phyloP scores from a whole-genome alignment of 495 filamentous ascomycete genomes.

The Usnea hakonensis region DNA sequence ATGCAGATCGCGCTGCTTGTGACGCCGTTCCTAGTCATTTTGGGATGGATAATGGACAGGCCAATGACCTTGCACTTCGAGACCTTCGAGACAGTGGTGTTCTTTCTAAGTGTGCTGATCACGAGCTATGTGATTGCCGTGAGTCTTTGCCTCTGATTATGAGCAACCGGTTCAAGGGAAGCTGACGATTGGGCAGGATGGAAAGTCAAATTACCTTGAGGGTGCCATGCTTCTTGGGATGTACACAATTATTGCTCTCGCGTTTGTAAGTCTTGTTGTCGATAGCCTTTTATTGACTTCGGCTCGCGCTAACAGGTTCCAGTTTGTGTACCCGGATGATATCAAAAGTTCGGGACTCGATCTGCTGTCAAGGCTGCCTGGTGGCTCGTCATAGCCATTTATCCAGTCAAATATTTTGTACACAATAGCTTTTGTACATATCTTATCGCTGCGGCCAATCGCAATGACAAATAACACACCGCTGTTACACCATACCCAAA shows the following conservation, averaged over 20 bases:
- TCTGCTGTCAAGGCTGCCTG: background rate
- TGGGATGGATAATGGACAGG: conserved; percentile 80
- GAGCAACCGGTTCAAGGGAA: background rate
- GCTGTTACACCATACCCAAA: background rate
- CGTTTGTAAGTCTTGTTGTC: conserved; percentile 18
- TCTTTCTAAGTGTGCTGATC: conserved; percentile 81
- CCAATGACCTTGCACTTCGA: conserved; percentile 91
- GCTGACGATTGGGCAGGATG: conserved; percentile 59
- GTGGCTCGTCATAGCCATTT: background rate
- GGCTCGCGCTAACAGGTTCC: background rate
- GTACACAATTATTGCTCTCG: conserved; percentile 40
- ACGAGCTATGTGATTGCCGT: conserved; percentile 65
- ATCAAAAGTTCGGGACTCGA: background rate
- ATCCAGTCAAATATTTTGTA: background rate
- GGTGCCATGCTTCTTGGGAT: conserved; percentile 79
- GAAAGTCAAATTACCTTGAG: conserved; percentile 92
- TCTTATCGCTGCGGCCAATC: background rate
- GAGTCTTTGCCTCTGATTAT: background rate
- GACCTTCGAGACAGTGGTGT: conserved; percentile 87
- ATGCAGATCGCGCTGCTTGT: conserved; percentile 94
- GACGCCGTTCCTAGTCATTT: conserved; percentile 81
- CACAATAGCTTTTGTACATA: background rate
- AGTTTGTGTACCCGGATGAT: background rate
- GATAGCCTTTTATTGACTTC: background rate
- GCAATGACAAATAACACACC: background rate